These are phyloP conservation scores for Plasmopara viticola DNA, from an alignment of 352 stramenopile species.

Conservation along the genomic window DNA sequence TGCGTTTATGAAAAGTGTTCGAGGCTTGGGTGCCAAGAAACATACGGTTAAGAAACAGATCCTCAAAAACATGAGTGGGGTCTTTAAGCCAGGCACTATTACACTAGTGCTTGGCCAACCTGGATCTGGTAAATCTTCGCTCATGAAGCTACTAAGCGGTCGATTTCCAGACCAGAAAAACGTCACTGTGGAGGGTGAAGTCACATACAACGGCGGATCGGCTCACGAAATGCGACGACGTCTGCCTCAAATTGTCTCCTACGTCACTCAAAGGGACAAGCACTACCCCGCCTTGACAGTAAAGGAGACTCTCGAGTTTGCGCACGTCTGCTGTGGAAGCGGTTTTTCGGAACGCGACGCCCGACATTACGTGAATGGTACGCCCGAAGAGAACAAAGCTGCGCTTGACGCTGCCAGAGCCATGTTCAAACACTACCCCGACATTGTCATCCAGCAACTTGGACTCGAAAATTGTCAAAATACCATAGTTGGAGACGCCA, in stretches of 20 bases:
- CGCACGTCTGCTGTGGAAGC: slow-evolving; percentile 36
- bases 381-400: slow-evolving; percentile 27
- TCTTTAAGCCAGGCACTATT: slow-evolving; percentile 39
- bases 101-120: slow-evolving; percentile 46
- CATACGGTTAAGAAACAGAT: slow-evolving; percentile 31
- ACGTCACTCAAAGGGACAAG: slow-evolving; percentile 33
- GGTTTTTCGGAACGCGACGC: slow-evolving; percentile 6
- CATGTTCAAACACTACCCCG: slow-evolving; percentile 27
- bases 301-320: slow-evolving; percentile 12
- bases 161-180: slow-evolving; percentile 31
- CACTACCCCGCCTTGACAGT: slow-evolving; percentile 41
- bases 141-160: slow-evolving; percentile 45
- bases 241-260: slow-evolving; percentile 35
- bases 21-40: slow-evolving; percentile 21
- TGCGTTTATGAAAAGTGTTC: slow-evolving; percentile 14
- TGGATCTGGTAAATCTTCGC: slow-evolving; percentile 39
- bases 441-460: slow-evolving; percentile 42
- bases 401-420: slow-evolving; percentile 21
- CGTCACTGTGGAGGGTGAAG: slow-evolving; percentile 24
- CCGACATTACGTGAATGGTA: slow-evolving; percentile 13
- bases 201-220: slow-evolving; percentile 39
- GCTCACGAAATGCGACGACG: slow-evolving; percentile 3
- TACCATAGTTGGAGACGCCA: slow-evolving; percentile 57
- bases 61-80: slow-evolving; percentile 28
- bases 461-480: slow-evolving; percentile 49